Evolutionary conservation across 2,329 filamentous ascomycete genomes (phyloP).

Genomic region (Cladosporium oxysporum): DNA sequence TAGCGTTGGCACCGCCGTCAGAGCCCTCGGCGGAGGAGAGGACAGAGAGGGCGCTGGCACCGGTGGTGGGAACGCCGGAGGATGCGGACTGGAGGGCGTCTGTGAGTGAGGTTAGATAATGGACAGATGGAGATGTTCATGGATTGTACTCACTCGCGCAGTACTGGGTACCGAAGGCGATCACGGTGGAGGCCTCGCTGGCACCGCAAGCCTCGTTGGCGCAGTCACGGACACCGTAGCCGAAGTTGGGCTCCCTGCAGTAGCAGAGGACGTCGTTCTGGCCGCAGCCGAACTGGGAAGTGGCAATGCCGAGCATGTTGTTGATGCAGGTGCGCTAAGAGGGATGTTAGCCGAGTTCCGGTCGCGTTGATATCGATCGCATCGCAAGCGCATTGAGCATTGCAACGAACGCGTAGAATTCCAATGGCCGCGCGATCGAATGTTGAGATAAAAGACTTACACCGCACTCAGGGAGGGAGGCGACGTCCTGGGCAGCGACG

Average conservation of each 20-base stretch:
- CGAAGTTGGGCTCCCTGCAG: conserved; percentile 40
- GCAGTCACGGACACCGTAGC: conserved; percentile 44
- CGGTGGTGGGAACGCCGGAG: conserved; percentile 19
- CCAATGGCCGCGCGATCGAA: conserved; percentile 1
- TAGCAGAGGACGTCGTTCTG: conserved; percentile 38
- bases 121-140: not conserved
- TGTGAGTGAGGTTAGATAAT: not conserved
- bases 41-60: conserved; percentile 21
- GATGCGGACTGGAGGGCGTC: conserved; percentile 16
- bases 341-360: conserved; percentile 11
- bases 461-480: conserved; percentile 37
- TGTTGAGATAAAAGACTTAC: conserved; percentile 31
- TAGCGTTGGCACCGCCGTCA: conserved; percentile 10
- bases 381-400: not conserved
- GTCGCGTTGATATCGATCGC: not conserved
- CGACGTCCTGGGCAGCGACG: conserved; percentile 37
- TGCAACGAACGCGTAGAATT: not conserved
- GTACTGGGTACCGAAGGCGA: conserved; percentile 38
- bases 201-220: conserved; percentile 38
- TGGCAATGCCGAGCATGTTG: conserved; percentile 39
- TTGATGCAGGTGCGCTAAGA: conserved; percentile 38
- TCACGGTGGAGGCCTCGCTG: conserved; percentile 33
- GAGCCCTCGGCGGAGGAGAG: conserved; percentile 22
- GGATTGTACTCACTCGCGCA: conserved; percentile 31
- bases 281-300: conserved; percentile 34